These are phyloP conservation scores for Penicillium atrosanguineum DNA, from an alignment of 495 filamentous ascomycete genomes.

Conservation along the genomic window DNA sequence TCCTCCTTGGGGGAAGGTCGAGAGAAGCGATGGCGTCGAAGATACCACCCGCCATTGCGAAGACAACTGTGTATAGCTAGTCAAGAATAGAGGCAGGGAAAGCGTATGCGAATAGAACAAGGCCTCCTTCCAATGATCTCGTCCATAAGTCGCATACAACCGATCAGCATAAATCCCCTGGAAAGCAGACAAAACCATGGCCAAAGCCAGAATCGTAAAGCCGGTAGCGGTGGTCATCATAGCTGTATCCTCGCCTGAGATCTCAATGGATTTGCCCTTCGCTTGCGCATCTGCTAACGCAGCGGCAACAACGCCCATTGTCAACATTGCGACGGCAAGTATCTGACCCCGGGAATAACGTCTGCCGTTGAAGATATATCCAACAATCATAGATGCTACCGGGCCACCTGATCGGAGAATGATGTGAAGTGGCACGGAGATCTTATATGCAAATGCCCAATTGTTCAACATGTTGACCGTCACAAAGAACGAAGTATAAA, in stretches of 20 bases:
- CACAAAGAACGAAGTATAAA: slow-evolving; percentile 90
- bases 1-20: slow-evolving; percentile 4
- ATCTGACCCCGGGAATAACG: slow-evolving; percentile 78
- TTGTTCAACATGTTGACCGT: slow-evolving; percentile 94
- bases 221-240: slow-evolving; percentile 61
- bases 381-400: slow-evolving; percentile 87
- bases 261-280: slow-evolving; percentile 57
- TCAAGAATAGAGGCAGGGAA: slow-evolving; percentile 66
- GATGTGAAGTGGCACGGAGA: slow-evolving; percentile 95
- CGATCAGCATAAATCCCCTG: slow-evolving; percentile 94
- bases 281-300: slow-evolving; percentile 84
- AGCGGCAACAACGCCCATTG: slow-evolving; percentile 77
- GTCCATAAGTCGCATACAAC: slow-evolving; percentile 79
- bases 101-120: slow-evolving; percentile 89
- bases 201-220: slow-evolving; percentile 78
- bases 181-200: slow-evolving; percentile 85
- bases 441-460: slow-evolving; percentile 94
- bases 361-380: slow-evolving; percentile 75
- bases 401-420: slow-evolving; percentile 93
- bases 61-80: slow-evolving; percentile 43
- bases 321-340: slow-evolving; percentile 74
- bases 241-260: slow-evolving; percentile 12
- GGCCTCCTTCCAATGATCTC: slow-evolving; percentile 87
- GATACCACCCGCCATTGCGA: slow-evolving; percentile 49
- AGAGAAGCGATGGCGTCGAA: slow-evolving; percentile 41